Base-by-base conservation (phyloP, 176 grass and related monocot genomes). In the Bromus sterilis region DNA sequence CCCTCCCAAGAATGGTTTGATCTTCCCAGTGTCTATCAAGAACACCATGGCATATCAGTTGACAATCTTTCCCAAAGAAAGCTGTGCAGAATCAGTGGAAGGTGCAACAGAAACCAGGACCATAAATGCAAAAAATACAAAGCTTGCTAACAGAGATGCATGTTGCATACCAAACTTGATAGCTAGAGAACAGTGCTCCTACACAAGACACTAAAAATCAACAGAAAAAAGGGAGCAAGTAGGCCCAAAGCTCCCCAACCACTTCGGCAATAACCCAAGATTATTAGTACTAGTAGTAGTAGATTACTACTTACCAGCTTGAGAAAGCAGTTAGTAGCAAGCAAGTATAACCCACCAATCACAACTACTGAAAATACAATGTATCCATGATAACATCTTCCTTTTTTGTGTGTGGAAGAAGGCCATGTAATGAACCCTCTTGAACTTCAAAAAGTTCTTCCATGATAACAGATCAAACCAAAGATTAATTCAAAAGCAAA, bases 91-190 rank as follows among this genome's bases (percentile, higher is more conserved):
- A 76, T 62, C 32, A 23, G 76, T 63, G 25, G 20, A 76, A 77
- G 25, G 3, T 78, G 43, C 20, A 71, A 25, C 78, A 78, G 60
- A 74, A 68, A 40, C 25, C 48, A 68, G 67, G 31, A 33, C 66
- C 46, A 82, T 72, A 65, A 85, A 89, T 90, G 79, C 66, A 68
- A 51, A 26, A 56, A 78, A 25, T 60, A 41, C 40, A 60, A 42
- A 39, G 26, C 41, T 48, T 48, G 14, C 11, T 53, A 71, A 71
- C 11, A 21, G 77, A 64, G 56, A 82, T 48, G 83, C 44, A 36
- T 48, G 72, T 56, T 57, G 72, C 44, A 40, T 46, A 82, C 66
- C 66, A 78, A 74, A 82, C 74, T 34, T 75, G 56, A 26, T 81
- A 71, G 56, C 63, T 77, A 64, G 77, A 61, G 85, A 85, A 72